Conservation (phyloP, 768 basidiomycete genomes). For the Pleurotus giganteus region DNA sequence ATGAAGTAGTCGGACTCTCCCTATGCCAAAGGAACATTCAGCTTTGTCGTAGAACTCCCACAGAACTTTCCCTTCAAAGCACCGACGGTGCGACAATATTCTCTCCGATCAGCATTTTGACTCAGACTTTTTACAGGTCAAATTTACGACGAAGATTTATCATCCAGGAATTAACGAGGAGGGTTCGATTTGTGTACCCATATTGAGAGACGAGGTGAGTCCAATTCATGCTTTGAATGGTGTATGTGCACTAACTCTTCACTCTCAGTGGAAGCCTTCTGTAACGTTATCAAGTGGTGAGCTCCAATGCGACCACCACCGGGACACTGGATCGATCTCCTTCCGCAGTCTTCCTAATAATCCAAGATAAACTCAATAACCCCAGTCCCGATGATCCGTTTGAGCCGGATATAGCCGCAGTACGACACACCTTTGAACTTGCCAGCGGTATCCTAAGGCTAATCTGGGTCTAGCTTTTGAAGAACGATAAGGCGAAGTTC, state of each 20-base stretch:
- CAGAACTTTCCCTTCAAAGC: conserved; percentile 87
- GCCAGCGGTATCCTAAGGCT: conserved; percentile 9
- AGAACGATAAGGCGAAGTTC: conserved; percentile 77
- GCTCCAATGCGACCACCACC: conserved; percentile 13
- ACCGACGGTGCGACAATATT: conserved; percentile 51
- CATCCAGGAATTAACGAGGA: conserved; percentile 92
- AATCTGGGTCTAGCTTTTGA: conserved; percentile 50
- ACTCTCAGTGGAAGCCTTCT: conserved; percentile 78
- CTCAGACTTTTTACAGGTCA: conserved; percentile 49
- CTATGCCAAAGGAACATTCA: conserved; percentile 80
- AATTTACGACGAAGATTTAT: conserved; percentile 84
- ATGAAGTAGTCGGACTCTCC: conserved; percentile 64
- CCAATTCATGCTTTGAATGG: neutral
- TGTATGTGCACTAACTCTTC: neutral
- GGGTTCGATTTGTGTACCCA: conserved; percentile 80
- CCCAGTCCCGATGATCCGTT: conserved; percentile 88
- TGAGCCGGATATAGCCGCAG: conserved; percentile 83
- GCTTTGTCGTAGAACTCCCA: conserved; percentile 72
- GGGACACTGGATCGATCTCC: neutral
- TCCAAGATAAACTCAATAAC: conserved; percentile 86
- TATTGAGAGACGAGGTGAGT: conserved; percentile 79
- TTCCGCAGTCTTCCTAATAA: conserved; percentile 60
- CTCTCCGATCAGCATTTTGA: neutral
- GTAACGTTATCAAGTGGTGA: conserved; percentile 69
- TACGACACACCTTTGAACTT: conserved; percentile 31